Evolutionary conservation across 257 asterid species (phyloP), one percentile per base, ranked within the genome.

Genomic region (Solanum arcanum): DNA sequence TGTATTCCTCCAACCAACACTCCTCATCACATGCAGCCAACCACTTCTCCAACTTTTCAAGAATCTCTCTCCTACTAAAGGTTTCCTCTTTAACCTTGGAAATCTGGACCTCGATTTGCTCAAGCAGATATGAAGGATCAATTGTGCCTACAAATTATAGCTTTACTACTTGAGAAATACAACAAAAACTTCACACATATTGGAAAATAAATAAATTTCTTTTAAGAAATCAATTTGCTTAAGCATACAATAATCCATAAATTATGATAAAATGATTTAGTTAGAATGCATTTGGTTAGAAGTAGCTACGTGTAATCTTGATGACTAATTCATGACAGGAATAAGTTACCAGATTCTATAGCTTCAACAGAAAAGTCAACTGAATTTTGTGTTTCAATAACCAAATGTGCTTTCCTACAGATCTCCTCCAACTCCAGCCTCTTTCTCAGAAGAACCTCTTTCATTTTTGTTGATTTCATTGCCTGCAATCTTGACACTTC

Each of bases 1-100:
- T 95, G 93, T 95, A 97, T 90, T 97, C 99, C 92, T 95, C 99
- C 87, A 97, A 93, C 99, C 99, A 97, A 91, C 90, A 23, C 91
- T 95, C 98, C 91, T 96, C 98, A 78, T 94, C 98, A 87, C 99
- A 93, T 60, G 99, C 98, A 60, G 90, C 90, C 89, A 94, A 78
- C 98, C 99, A 97, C 89, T 95, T 97, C 68, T 95, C 96, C 83
- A 94, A 91, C 94, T 93, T 95, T 85, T 97, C 99, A 82, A 97
- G 95, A 86, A 95, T 94, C 64, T 97, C 98, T 89, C 93, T 95
- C 93, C 98, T 91, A 88, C 94, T 91, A 77, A 88, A 89, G 82
- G 96, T 95, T 88, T 96, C 98, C 85, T 94, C 98, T 86, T 95
- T 92, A 70, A 87, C 94, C 86, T 92, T 91, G 84, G 94, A 88